Conservation (phyloP, 2,329 filamentous ascomycete genomes). For the Phaeosphaeriaceae sp. region DNA sequence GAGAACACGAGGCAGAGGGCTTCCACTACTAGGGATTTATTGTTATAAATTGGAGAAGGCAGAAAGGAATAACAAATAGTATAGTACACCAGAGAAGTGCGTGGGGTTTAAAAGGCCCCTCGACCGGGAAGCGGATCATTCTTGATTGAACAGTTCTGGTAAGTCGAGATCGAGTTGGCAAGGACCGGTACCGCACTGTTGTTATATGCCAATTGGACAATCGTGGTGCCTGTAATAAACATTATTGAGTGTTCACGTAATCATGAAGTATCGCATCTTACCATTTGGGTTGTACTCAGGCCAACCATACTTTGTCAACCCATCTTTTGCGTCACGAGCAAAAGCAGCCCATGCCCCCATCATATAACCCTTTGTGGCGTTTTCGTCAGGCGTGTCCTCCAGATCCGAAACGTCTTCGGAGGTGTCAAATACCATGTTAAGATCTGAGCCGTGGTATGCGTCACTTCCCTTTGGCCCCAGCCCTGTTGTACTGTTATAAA, state of each 20-base stretch:
- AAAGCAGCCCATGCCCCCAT: slow-evolving; percentile 46
- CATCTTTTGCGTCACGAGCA: slow-evolving; percentile 36
- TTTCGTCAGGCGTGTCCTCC: slow-evolving; percentile 29
- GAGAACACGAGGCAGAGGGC: too few relatives aligned
- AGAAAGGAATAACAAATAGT: too few relatives aligned
- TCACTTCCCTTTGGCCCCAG: slow-evolving; percentile 37
- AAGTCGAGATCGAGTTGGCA: slow-evolving; percentile 26
- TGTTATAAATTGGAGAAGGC: too few relatives aligned
- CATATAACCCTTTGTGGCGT: slow-evolving; percentile 39
- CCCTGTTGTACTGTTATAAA: slow-evolving; percentile 37
- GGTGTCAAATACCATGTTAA: slow-evolving; percentile 46
- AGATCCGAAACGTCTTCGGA: slow-evolving; percentile 31
- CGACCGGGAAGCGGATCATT: slow-evolving; percentile 34
- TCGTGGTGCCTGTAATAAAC: slow-evolving; percentile 16
- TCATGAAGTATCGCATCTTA: slow-evolving; percentile 5
- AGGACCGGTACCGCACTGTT: slow-evolving; percentile 25
- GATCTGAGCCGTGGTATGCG: slow-evolving; percentile 47
- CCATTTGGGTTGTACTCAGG: slow-evolving; percentile 21
- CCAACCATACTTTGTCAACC: slow-evolving; percentile 44
- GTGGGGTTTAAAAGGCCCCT: slow-evolving; percentile 25
- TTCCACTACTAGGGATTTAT: too few relatives aligned
- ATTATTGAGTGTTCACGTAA: neutral
- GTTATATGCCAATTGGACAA: slow-evolving; percentile 29
- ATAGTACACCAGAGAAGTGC: too few relatives aligned
- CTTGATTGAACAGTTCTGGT: slow-evolving; percentile 25